Percentiles rank a stretch among this genome's conserved stretches.
phyloP scores from a whole-genome alignment of 768 basidiomycete species.

The Galerina sulciceps region DNA sequence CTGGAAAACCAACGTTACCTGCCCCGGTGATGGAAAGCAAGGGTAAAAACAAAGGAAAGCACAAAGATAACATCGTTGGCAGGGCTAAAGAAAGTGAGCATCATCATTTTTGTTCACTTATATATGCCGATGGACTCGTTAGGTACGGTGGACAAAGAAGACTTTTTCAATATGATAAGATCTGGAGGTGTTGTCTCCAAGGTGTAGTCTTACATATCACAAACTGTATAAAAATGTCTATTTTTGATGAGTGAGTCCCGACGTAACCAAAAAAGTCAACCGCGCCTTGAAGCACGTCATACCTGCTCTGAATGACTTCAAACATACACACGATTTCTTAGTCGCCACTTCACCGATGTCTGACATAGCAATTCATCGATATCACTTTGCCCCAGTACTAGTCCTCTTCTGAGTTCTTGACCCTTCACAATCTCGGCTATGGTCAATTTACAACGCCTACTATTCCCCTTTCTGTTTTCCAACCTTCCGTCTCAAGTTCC shows the following conservation, averaged over 20 bases:
- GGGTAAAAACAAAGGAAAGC: constrained; percentile 53
- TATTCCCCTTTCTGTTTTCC: constrained; percentile 17
- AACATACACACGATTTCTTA: constrained; percentile 15
- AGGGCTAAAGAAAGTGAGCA: constrained; percentile 60
- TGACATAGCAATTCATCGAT: not conserved
- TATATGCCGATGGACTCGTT: constrained; percentile 12
- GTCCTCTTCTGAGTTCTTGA: not conserved
- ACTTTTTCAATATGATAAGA: constrained; percentile 84
- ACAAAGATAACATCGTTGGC: constrained; percentile 58
- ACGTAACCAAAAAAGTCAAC: too few relatives aligned
- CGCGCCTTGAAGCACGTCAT: constrained; percentile 8
- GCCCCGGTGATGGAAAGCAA: constrained; percentile 62
- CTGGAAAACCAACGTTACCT: constrained; percentile 74
- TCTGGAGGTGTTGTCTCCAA: constrained; percentile 82
- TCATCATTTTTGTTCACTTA: not conserved
- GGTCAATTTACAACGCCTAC: constrained; percentile 27
- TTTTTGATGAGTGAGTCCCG: too few relatives aligned
- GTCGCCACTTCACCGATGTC: constrained; percentile 7
- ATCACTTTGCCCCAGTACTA: too few relatives aligned
- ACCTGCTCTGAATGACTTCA: constrained; percentile 15
- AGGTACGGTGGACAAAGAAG: constrained; percentile 69
- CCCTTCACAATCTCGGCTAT: constrained; percentile 10
- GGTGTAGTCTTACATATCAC: constrained; percentile 39
- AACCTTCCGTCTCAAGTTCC: constrained; percentile 20
- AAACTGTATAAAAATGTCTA: constrained; percentile 7